A percentile compares a stretch with the other conserved stretches of the same genome.
Conservation (phyloP, 106 monocot species). For the Dendrobium nobile region DNA sequence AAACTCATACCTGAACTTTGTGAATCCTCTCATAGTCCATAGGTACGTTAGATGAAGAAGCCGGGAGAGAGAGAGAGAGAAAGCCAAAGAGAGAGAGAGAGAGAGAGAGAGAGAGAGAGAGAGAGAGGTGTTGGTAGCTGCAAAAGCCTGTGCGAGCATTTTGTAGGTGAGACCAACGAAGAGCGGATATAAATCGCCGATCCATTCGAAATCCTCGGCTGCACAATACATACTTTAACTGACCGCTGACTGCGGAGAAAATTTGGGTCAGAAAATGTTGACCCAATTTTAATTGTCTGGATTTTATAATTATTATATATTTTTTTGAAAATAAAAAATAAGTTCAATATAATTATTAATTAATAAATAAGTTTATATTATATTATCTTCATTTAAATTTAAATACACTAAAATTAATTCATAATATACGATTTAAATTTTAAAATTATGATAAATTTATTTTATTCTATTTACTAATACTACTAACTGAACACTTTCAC, state of each 20-base stretch:
- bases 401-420: no score
- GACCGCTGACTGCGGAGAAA: not conserved
- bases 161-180: conserved; percentile 1
- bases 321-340: no score
- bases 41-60: not conserved
- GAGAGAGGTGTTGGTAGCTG: not conserved
- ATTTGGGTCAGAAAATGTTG: no score
- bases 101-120: not conserved
- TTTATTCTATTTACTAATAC: no score
- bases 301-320: no score
- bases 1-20: conserved; percentile 63
- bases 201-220: conserved; percentile 8
- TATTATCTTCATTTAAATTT: no score
- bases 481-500: no score
- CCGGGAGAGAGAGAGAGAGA: not conserved
- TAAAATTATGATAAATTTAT: no score
- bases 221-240: not conserved
- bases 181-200: conserved; percentile 2
- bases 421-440: no score
- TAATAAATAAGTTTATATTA: no score
- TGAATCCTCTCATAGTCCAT: conserved; percentile 87
- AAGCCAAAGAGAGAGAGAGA: not conserved
- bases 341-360: no score
- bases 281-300: no score
- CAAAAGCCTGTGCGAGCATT: conserved; percentile 2